Percentiles rank a stretch among this genome's conserved stretches.
Conservation (phyloP, 2,329 filamentous ascomycete species). For the Cryphonectria parasitica region DNA sequence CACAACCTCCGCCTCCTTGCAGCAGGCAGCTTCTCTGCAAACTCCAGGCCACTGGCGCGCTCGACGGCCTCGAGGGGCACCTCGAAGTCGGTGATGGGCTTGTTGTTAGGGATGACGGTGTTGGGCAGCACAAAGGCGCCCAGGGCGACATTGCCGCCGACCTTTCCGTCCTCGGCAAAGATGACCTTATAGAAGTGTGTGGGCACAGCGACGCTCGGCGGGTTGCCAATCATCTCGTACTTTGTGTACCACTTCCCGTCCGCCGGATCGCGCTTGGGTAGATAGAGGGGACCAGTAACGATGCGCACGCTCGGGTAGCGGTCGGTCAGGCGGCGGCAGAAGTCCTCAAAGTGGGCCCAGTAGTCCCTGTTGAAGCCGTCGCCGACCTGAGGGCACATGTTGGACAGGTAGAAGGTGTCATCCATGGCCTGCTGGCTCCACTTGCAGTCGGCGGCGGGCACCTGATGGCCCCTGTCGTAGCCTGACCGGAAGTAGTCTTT, state of each 20-base stretch:
- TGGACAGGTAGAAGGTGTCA: conserved; percentile 88
- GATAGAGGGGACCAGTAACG: conserved; percentile 91
- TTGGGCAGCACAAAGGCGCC: conserved; percentile 97
- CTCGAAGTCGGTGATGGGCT: conserved; percentile 89
- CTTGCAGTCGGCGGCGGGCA: conserved; percentile 93
- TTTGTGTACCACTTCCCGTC: conserved; percentile 95
- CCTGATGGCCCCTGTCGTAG: conserved; percentile 95
- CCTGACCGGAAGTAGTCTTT: conserved; percentile 95
- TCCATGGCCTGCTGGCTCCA: conserved; percentile 96
- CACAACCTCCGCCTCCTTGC: conserved; percentile 79
- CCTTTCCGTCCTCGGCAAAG: conserved; percentile 81
- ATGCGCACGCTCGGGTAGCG: conserved; percentile 86
- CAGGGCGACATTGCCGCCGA: conserved; percentile 76
- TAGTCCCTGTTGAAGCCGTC: conserved; percentile 99
- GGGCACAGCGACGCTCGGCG: conserved; percentile 92
- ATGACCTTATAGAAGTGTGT: conserved; percentile 99
- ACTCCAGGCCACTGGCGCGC: conserved; percentile 88
- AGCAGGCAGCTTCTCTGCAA: conserved; percentile 76
- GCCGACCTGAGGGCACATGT: conserved; percentile 98
- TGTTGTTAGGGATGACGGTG: conserved; percentile 82
- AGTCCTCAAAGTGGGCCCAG: conserved; percentile 99
- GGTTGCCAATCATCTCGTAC: conserved; percentile 94
- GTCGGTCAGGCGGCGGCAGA: conserved; percentile 81
- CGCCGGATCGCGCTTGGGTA: conserved; percentile 77
- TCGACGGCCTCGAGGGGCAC: conserved; percentile 93